Conservation (phyloP, 176 grass and related monocot genomes). For the Bolboschoenus planiculmis region DNA sequence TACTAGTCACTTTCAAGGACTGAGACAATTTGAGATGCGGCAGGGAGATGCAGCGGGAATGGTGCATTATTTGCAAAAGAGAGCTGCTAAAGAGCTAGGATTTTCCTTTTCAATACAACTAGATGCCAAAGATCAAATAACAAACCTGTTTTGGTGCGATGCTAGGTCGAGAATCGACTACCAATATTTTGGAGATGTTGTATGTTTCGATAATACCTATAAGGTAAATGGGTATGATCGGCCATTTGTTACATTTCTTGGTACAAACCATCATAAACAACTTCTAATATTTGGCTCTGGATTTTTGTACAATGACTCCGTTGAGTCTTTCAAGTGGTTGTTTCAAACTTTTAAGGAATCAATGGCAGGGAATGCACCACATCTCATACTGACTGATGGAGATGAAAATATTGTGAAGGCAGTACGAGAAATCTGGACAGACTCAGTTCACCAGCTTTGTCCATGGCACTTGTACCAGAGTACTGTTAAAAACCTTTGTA, state of each 20-base stretch:
- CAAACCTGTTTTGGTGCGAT: slow-evolving; percentile 37
- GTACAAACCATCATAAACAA: slow-evolving; percentile 33
- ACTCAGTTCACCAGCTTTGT: slow-evolving; percentile 19
- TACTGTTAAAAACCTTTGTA: slow-evolving; percentile 27
- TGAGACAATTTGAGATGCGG: slow-evolving; percentile 34
- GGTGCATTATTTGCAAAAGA: slow-evolving; percentile 34
- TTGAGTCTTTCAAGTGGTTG: slow-evolving; percentile 34
- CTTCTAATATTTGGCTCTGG: slow-evolving; percentile 29
- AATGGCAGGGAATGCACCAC: slow-evolving; percentile 23
- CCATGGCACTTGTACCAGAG: slow-evolving; percentile 21
- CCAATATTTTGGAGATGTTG: slow-evolving; percentile 28
- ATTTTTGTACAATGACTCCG: slow-evolving; percentile 30
- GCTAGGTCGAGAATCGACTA: slow-evolving; percentile 36
- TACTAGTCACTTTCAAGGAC: slow-evolving; percentile 30
- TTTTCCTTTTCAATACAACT: slow-evolving; percentile 32
- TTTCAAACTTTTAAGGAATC: slow-evolving; percentile 35
- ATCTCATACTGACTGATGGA: slow-evolving; percentile 28
- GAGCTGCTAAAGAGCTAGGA: slow-evolving; percentile 26
- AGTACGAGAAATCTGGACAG: slow-evolving; percentile 25
- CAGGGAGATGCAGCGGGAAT: slow-evolving; percentile 31
- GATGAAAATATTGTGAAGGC: slow-evolving; percentile 27
- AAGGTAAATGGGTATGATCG: slow-evolving; percentile 32
- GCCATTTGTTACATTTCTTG: slow-evolving; percentile 18
- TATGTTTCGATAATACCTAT: slow-evolving; percentile 34
- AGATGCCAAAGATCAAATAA: slow-evolving; percentile 38